Base-by-base conservation (phyloP, 148 eudicot species). In the Beta vulgaris region DNA sequence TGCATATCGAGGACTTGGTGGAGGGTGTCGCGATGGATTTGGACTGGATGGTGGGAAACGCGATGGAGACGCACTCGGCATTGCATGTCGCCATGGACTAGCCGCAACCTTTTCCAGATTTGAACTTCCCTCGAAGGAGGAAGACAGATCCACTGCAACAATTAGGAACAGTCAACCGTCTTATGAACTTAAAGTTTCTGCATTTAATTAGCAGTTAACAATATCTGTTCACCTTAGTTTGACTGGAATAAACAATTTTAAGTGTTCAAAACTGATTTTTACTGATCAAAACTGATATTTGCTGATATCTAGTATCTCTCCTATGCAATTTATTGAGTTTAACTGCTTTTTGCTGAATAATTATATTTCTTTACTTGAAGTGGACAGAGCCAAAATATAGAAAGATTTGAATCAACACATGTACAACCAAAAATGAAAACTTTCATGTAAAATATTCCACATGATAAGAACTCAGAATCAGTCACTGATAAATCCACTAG, bases 1-100 rank as follows among this genome's bases (percentile, higher is more conserved):
- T 32, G 86, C 80, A 82, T 81, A 87, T 82, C 93, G 90, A 76
- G 89, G 99, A 83, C 99, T 96, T 25, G 91, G 92, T 26, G 98
- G 97, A 29, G 88, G 82, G 64, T 71, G 88, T 59, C 91, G 85
- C 44, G 90, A 62, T 54, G 87, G 34, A 76, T 85, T 74, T 55
- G 99, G 98, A 85, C 99, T 96, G 15, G 91, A 90, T 39, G 99
- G 97, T 34, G 88, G 82, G 31, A 25, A 57, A 37, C 92, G 83
- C 42, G 89, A 61, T 73, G 93, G 71, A 43, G 87, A 77, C 57
- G 98, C 93, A 80, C 97, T 95, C 15, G 92, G 91, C 29, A 97
- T 93, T 48, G 87, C 74, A 48, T 71, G 76, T 55, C 92, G 77
- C 79, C 91, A 66, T 74, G 98, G 93, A 82, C 93, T 92, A 12